Evolutionary conservation across 169 alveolate species (phyloP), one percentile per base, ranked within the genome.

Genomic region (Plasmodium relictum): DNA sequence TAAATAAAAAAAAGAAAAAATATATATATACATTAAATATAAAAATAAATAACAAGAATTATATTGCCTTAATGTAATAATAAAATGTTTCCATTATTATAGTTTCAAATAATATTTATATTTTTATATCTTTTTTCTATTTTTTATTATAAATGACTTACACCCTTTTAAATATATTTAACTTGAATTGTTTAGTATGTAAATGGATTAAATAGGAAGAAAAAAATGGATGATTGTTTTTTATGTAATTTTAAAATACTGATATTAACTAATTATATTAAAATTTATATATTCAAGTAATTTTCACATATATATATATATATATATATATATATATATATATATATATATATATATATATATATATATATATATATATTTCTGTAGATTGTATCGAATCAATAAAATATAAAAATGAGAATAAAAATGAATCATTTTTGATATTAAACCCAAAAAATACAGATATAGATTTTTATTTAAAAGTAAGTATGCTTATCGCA

Each of bases 401-500:
- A 50, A 74, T 62, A 68, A 37, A 31, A 10, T 41, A 61, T 31
- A 74, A 74, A 20, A 56, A 52, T 62, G 59, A 26, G 48, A 73
- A 45, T 20, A 58, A 73, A 18, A 59, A 42, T 9, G 74, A 61
- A 65, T 74, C 88, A 8, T 39, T 42, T 52, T 41, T 74, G 44
- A 61, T 45, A 39, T 37, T 74, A 37, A 74, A 65, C 41, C 88
- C 88, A 12, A 18, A 50, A 52, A 74, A 74, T 20, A 74, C 88
- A n/a, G 65, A 50, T 22, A 37, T 74, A 31, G 59, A 65, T 5
- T 45, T 74, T 74, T 62, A 74, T 45, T 74, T 74, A 74, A 58
- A 70, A 63, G 88, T 74, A 74, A 2, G n/a, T 37, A 16, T 61
- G 59, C 20, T 39, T 22, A 74, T 52, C 1, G 14, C 12, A 69